phyloP scores from a whole-genome alignment of 192 early-diverging fungal species.

The Borealophlyctis nickersoniae region DNA sequence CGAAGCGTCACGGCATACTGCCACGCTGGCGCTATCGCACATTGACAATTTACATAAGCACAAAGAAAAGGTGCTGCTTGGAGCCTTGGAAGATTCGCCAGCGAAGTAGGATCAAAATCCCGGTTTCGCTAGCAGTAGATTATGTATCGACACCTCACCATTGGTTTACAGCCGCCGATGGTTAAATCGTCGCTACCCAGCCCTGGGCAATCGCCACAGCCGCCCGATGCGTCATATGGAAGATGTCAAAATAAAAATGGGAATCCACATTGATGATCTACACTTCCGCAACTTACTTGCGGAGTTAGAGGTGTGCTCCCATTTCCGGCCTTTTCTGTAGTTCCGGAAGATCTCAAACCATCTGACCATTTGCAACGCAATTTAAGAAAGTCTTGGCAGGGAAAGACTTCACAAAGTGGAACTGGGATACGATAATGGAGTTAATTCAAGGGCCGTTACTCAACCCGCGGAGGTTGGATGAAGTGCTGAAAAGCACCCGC shows the following conservation, averaged over 20 bases:
- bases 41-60: constrained; percentile 60
- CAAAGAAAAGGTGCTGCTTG: constrained; percentile 41
- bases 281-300: constrained; percentile 65
- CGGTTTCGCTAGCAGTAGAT: too few relatives aligned
- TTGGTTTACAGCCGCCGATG: constrained; percentile 30
- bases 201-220: background rate
- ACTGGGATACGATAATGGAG: constrained; percentile 72
- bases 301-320: constrained; percentile 59
- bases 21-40: constrained; percentile 69
- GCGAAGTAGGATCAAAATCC: background rate
- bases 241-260: constrained; percentile 23
- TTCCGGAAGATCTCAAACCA: constrained; percentile 7
- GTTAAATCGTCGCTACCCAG: constrained; percentile 16
- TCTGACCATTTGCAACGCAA: background rate
- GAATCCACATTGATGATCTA: constrained; percentile 65
- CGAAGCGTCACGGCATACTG: constrained; percentile 68
- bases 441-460: constrained; percentile 74
- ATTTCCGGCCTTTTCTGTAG: background rate
- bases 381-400: constrained; percentile 55
- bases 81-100: constrained; percentile 3
- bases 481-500: constrained; percentile 66
- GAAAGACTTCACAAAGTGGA: constrained; percentile 77
- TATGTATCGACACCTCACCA: too few relatives aligned
- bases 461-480: constrained; percentile 71
- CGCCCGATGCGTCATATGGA: constrained; percentile 22